These are phyloP conservation scores for Mucor indicus DNA, from an alignment of 371 early-diverging fungal genomes.

Conservation along the genomic window DNA sequence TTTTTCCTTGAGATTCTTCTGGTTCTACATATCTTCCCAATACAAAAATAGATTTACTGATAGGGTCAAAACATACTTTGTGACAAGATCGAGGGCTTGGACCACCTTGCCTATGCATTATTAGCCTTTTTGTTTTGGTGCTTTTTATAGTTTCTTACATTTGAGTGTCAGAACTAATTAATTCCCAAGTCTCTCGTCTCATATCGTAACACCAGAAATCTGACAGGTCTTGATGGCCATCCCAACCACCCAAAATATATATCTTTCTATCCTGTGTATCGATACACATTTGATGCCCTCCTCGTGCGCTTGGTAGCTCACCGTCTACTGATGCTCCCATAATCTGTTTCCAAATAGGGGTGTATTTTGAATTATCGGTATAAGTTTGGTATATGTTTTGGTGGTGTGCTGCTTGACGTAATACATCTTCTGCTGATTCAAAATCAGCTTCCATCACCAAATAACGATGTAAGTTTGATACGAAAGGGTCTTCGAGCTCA, in stretches of 20 bases:
- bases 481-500: slow-evolving; percentile 75
- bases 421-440: slow-evolving; percentile 63
- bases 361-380: slow-evolving; percentile 63
- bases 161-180: slow-evolving; percentile 73
- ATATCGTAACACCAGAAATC: slow-evolving; percentile 91
- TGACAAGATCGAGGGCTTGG: slow-evolving; percentile 93
- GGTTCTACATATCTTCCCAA: slow-evolving; percentile 88
- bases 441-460: slow-evolving; percentile 76
- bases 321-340: slow-evolving; percentile 25
- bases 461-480: slow-evolving; percentile 69
- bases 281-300: slow-evolving; percentile 97
- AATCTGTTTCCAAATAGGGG: slow-evolving; percentile 70
- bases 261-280: slow-evolving; percentile 72
- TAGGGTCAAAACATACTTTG: slow-evolving; percentile 85
- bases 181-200: slow-evolving; percentile 61
- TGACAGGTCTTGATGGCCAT: slow-evolving; percentile 81
- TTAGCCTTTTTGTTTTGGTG: background rate
- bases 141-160: slow-evolving; percentile 35
- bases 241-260: slow-evolving; percentile 96
- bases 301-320: slow-evolving; percentile 63
- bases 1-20: slow-evolving; percentile 50
- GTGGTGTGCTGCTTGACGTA: slow-evolving; percentile 53
- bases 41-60: slow-evolving; percentile 70
- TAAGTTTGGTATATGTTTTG: slow-evolving; percentile 69
- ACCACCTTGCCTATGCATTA: slow-evolving; percentile 48